These are phyloP conservation scores for Venturia asperata DNA, from an alignment of 2,329 filamentous ascomycete genomes.

Conservation along the genomic window DNA sequence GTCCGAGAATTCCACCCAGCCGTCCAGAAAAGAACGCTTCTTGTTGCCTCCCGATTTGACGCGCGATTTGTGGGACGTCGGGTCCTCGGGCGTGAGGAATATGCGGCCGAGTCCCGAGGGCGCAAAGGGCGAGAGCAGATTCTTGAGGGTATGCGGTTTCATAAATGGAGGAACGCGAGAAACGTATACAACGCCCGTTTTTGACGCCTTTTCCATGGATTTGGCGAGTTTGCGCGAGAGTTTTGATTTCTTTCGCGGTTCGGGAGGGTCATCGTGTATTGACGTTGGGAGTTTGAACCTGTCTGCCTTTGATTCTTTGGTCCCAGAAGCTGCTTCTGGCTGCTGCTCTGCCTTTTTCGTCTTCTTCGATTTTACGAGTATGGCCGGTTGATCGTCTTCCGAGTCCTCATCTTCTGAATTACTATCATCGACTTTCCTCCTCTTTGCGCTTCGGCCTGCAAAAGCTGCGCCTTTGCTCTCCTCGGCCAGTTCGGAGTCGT, in stretches of 20 bases:
- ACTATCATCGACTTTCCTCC: constrained; percentile 50
- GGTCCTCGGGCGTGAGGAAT: constrained; percentile 72
- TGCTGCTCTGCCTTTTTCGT: background rate
- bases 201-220: constrained; percentile 57
- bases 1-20: constrained; percentile 74
- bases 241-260: constrained; percentile 13
- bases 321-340: background rate
- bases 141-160: constrained; percentile 71
- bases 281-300: constrained; percentile 3
- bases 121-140: constrained; percentile 68
- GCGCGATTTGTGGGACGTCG: constrained; percentile 56
- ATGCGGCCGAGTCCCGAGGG: constrained; percentile 59
- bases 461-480: constrained; percentile 55
- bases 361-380: background rate
- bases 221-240: constrained; percentile 49
- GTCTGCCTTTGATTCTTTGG: background rate
- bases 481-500: constrained; percentile 61
- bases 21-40: constrained; percentile 73
- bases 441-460: constrained; percentile 48
- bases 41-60: constrained; percentile 72
- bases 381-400: constrained; percentile 21
- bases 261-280: constrained; percentile 4
- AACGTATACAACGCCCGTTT: constrained; percentile 75
- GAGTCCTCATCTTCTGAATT: constrained; percentile 27
- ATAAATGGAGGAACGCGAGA: constrained; percentile 83